These are phyloP conservation scores for Rhinocladiella similis DNA, from an alignment of 2,329 filamentous ascomycete genomes.

Conservation along the genomic window DNA sequence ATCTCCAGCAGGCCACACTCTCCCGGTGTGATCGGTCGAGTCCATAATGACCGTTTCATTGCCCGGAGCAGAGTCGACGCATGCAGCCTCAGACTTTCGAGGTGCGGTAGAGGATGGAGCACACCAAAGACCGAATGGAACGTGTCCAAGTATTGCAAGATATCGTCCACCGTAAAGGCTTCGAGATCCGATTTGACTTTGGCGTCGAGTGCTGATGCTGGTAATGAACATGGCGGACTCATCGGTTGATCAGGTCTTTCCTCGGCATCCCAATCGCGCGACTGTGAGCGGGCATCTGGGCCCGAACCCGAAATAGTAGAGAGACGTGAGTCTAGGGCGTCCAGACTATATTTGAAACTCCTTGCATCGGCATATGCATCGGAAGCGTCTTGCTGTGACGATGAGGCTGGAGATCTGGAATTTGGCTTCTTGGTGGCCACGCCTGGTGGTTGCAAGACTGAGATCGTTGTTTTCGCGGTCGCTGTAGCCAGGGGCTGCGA, in stretches of 20 bases:
- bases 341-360: neutral
- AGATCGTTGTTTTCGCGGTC: neutral
- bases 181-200: neutral
- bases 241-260: neutral
- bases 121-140: slow-evolving; percentile 9
- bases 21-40: slow-evolving; percentile 1
- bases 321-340: neutral
- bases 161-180: slow-evolving; percentile 1
- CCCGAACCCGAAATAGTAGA: neutral
- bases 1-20: slow-evolving; percentile 11
- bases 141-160: slow-evolving; percentile 2
- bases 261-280: neutral
- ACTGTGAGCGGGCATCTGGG: neutral
- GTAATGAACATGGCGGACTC: neutral
- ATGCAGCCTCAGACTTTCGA: slow-evolving; percentile 4
- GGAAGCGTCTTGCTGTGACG: neutral
- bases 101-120: slow-evolving; percentile 9
- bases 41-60: slow-evolving; percentile 9
- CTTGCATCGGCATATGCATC: neutral
- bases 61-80: slow-evolving; percentile 5
- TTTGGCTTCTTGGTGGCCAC: neutral
- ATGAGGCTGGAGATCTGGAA: neutral
- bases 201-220: neutral
- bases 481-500: neutral
- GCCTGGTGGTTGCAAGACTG: neutral